Evolutionary conservation across 139 green algal species (phyloP).

Genomic region (Yamagishiella unicocca): DNA sequence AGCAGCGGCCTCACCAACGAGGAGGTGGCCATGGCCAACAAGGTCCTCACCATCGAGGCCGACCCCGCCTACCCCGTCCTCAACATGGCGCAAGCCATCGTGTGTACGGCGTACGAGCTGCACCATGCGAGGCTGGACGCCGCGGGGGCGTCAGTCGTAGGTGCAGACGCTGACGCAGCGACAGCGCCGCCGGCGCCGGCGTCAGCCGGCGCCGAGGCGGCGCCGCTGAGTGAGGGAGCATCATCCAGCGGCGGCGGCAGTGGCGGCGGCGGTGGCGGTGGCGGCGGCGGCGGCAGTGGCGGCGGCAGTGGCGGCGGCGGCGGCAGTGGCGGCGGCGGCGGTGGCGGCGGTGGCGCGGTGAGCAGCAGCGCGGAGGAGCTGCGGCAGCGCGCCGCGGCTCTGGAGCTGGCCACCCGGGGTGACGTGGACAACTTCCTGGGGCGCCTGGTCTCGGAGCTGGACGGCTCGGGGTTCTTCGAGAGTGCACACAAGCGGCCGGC

Average conservation of each 20-base stretch:
- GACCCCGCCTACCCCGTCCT: constrained; percentile 29
- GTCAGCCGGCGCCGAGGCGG: background rate
- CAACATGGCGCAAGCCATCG: constrained; percentile 39
- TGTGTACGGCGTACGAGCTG: constrained; percentile 10
- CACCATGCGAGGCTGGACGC: background rate
- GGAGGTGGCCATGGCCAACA: constrained; percentile 32
- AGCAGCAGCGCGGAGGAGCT: background rate
- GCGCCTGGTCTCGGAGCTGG: constrained; percentile 16
- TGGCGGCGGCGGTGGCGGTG: background rate
- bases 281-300: background rate
- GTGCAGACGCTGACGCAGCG: background rate
- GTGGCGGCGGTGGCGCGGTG: background rate
- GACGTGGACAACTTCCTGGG: constrained; percentile 1
- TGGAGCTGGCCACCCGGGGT: background rate
- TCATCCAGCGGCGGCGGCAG: background rate
- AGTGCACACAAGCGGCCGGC: background rate
- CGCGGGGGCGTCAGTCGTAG: background rate
- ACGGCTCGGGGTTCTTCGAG: constrained; percentile 17
- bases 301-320: background rate
- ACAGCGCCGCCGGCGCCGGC: background rate
- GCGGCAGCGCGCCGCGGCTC: background rate
- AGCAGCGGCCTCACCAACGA: constrained; percentile 47
- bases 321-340: background rate
- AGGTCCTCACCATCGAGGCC: constrained; percentile 28
- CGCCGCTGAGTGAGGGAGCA: background rate